Base-by-base conservation (phyloP, 306 rosid species). In the Cicer yamashitae region DNA sequence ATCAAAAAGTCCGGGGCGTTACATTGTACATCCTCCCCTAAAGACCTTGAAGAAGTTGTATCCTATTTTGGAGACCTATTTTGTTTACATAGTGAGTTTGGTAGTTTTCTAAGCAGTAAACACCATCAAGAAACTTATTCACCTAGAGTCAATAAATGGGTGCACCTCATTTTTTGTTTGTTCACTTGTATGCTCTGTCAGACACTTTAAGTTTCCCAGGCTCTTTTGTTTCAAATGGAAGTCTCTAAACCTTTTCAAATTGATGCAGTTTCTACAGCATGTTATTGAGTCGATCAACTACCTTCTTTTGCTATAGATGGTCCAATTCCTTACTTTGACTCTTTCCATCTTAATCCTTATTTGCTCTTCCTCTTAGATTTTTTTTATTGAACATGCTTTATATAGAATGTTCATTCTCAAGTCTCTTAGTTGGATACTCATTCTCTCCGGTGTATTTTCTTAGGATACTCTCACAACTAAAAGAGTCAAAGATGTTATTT, bases 131-230 rank as follows among this genome's bases (percentile, higher is more conserved):
- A 12, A 57, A 57, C 39, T 10, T 57, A 57, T 22, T 38, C 63
- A 10, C 63, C 63, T 57, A 57, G 40, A 18, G 61, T 56, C n/a
- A 22, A 57, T 57, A 57, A 57, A 57, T 10, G 63, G 63, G 39
- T 22, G 40, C 63, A 57, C 25, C 40, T 57, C 63, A 5, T 20
- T 57, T 22, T 57, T 57, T 52, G 1, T 10, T 57, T 22, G 22
- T 57, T 51, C 10, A 57, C 63, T 57, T 22, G 63, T 7, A 51
- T 7, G 7, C 22, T 3, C 1, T 30, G 37, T 17, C 37, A 56
- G 37, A 56, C 62, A 15, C 39, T 52, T 51, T 22, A 52, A 7
- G 58, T 52, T 52, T 8, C 25, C 58, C 10, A 52, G 58, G 25
- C 25, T 52, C 25, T 52, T 52, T 15, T 52, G 11, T 15, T 15